Percentiles rank a stretch among this genome's conserved stretches.
These are phyloP conservation scores for Wickerhamomyces mucosus DNA, from an alignment of 805 yeast species.

Conservation along the genomic window DNA sequence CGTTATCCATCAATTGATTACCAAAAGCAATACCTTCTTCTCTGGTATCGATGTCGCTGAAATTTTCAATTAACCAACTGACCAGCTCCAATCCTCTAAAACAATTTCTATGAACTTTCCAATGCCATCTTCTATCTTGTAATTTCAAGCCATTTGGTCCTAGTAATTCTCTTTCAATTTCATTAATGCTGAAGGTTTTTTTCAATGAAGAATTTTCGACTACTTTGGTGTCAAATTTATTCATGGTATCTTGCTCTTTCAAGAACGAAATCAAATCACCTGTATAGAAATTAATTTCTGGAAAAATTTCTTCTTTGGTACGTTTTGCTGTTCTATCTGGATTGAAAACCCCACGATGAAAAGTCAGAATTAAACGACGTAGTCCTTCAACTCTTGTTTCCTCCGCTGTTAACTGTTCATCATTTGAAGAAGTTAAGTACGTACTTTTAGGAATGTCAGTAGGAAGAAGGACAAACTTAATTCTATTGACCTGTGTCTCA, in stretches of 20 bases:
- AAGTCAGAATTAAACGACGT: slow-evolving; percentile 50
- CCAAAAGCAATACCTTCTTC: slow-evolving; percentile 83
- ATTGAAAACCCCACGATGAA: slow-evolving; percentile 47
- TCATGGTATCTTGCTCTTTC: slow-evolving; percentile 30
- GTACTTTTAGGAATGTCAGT: slow-evolving; percentile 53
- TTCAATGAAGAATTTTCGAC: slow-evolving; percentile 25
- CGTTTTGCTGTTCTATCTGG: slow-evolving; percentile 29
- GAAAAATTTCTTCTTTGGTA: slow-evolving; percentile 41
- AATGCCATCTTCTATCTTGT: slow-evolving; percentile 85
- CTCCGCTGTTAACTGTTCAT: slow-evolving; percentile 66
- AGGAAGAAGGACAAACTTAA: slow-evolving; percentile 82
- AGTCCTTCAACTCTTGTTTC: slow-evolving; percentile 92
- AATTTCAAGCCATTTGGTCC: slow-evolving; percentile 54
- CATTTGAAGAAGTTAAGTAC: slow-evolving; percentile 30
- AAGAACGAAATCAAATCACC: slow-evolving; percentile 70
- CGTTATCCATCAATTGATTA: slow-evolving; percentile 61
- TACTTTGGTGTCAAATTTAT: slow-evolving; percentile 15
- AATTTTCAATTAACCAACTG: slow-evolving; percentile 71
- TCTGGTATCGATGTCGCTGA: slow-evolving; percentile 68
- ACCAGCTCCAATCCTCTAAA: slow-evolving; percentile 83
- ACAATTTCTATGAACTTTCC: slow-evolving; percentile 66
- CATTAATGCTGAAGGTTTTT: slow-evolving; percentile 38
- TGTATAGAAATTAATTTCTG: slow-evolving; percentile 80
- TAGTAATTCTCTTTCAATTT: slow-evolving; percentile 58
- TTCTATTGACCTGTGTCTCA: slow-evolving; percentile 42